Conservation (phyloP, 371 early-diverging fungal genomes). For the Syncephalis plumigaleata region DNA sequence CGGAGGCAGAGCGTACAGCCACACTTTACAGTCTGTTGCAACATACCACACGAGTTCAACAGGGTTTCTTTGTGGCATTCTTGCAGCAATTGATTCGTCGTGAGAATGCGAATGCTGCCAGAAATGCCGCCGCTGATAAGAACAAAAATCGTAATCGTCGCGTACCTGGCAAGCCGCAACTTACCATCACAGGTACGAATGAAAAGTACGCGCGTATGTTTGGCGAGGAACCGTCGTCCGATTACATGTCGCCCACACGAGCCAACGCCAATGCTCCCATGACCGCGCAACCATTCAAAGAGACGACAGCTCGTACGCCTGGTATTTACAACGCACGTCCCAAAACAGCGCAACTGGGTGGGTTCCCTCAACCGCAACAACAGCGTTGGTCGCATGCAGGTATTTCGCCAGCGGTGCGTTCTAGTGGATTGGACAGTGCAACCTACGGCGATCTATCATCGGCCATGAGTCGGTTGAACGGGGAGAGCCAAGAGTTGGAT, state of each 20-base stretch:
- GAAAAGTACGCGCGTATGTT: no score
- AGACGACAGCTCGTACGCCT: no score
- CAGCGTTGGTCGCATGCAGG: no score
- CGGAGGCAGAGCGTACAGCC: slow-evolving; percentile 82
- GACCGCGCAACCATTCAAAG: no score
- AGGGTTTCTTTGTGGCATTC: slow-evolving; percentile 80
- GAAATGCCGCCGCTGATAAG: background rate
- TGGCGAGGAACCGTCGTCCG: no score
- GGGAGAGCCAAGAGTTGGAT: background rate
- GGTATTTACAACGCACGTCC: slow-evolving; percentile 6
- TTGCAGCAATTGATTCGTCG: slow-evolving; percentile 37
- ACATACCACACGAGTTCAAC: slow-evolving; percentile 76
- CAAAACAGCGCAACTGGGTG: slow-evolving; percentile 7
- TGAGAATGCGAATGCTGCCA: slow-evolving; percentile 5
- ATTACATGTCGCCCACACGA: no score
- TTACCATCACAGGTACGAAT: no score
- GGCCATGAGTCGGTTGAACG: background rate
- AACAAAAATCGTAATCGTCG: slow-evolving; percentile 2
- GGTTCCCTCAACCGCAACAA: no score
- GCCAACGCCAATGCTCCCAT: no score
- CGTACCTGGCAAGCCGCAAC: no score
- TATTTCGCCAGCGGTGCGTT: no score
- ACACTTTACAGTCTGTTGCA: slow-evolving; percentile 79
- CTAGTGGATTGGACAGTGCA: background rate
- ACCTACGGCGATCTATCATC: slow-evolving; percentile 8